phyloP scores from a whole-genome alignment of 140 eudicot genomes.

The Erigeron philadelphicus region DNA sequence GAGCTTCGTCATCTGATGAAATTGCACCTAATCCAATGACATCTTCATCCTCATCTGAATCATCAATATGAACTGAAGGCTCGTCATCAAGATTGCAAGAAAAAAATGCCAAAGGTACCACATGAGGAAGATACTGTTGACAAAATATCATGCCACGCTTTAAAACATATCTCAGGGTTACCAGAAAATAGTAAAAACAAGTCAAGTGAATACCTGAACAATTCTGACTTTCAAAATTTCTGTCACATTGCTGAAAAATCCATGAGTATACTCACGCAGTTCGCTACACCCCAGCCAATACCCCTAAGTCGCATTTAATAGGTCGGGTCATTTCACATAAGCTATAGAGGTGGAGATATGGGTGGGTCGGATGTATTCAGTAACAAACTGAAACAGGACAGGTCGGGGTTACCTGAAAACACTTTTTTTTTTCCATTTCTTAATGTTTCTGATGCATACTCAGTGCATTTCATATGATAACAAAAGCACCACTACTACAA shows the following conservation, averaged over 20 bases:
- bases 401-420: background rate
- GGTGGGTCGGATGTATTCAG: background rate
- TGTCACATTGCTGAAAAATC: constrained; percentile 86
- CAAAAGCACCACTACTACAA: background rate
- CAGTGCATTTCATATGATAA: background rate
- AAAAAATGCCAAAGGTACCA: constrained; percentile 73
- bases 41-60: constrained; percentile 78
- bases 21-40: constrained; percentile 64
- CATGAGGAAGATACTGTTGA: constrained; percentile 80
- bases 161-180: background rate
- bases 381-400: background rate
- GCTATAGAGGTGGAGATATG: background rate
- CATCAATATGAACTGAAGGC: constrained; percentile 68
- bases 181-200: constrained; percentile 16
- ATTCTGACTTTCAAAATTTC: constrained; percentile 78
- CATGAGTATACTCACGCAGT: constrained; percentile 90
- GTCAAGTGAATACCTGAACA: constrained; percentile 45
- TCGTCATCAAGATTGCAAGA: constrained; percentile 98
- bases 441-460: background rate
- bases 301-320: constrained; percentile 47
- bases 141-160: constrained; percentile 24
- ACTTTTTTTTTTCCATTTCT: background rate
- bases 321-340: constrained; percentile 19
- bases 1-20: constrained; percentile 97
- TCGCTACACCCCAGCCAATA: constrained; percentile 70